These are phyloP conservation scores for Wickerhamiella qilinensis DNA, from an alignment of 805 yeast species.

Conservation along the genomic window DNA sequence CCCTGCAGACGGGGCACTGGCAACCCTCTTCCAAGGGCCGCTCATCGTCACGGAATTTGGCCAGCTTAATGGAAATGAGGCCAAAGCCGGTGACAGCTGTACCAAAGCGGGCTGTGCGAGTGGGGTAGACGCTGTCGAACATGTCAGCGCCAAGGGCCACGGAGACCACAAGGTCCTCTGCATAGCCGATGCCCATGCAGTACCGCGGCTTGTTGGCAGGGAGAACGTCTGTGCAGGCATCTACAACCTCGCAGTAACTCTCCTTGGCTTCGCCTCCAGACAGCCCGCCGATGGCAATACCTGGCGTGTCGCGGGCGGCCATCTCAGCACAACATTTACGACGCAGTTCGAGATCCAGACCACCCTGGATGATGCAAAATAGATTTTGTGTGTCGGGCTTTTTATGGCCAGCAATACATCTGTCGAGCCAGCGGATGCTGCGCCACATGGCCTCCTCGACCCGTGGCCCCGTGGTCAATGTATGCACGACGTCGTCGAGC, in stretches of 20 bases:
- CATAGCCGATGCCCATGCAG: constrained; percentile 34
- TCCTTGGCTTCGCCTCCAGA: constrained; percentile 31
- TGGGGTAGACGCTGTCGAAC: constrained; percentile 32
- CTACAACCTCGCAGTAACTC: constrained; percentile 26
- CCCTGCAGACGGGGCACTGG: constrained; percentile 25
- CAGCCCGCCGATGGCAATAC: constrained; percentile 32
- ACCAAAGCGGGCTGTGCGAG: constrained; percentile 30
- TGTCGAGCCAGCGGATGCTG: constrained; percentile 29
- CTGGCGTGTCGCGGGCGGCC: constrained; percentile 29
- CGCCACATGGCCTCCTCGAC: constrained; percentile 31
- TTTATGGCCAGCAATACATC: constrained; percentile 29
- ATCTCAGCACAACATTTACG: constrained; percentile 27
- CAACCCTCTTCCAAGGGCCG: constrained; percentile 27
- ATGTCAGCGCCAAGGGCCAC: constrained; percentile 32
- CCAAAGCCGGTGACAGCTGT: constrained; percentile 28
- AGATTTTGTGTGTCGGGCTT: constrained; percentile 27
- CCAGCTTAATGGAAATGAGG: constrained; percentile 22
- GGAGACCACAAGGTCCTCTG: constrained; percentile 30
- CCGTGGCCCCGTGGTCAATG: constrained; percentile 29
- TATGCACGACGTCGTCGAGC: constrained; percentile 29
- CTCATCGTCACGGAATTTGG: constrained; percentile 22
- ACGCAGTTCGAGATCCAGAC: constrained; percentile 26
- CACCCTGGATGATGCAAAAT: constrained; percentile 32
- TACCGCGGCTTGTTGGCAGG: constrained; percentile 29
- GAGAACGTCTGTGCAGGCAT: constrained; percentile 25